Percentiles rank a stretch among this genome's conserved stretches.
These are phyloP conservation scores for Aspergillus costaricaensis DNA, from an alignment of 2,329 filamentous ascomycete genomes.

Conservation along the genomic window DNA sequence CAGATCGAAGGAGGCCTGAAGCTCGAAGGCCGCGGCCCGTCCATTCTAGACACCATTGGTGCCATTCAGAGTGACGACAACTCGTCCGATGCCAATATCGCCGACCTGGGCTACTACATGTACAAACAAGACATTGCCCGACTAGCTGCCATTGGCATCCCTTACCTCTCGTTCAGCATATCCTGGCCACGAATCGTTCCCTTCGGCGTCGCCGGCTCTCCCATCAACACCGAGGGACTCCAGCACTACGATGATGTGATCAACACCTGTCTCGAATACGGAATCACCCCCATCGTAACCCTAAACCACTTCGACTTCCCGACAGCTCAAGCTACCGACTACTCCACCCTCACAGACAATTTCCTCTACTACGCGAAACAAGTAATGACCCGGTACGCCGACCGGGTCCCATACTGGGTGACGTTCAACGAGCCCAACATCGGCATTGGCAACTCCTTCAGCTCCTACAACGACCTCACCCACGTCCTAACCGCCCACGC, in stretches of 20 bases:
- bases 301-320: slow-evolving; percentile 39
- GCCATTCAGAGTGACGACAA: slow-evolving; percentile 23
- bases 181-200: slow-evolving; percentile 54
- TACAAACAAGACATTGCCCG: slow-evolving; percentile 52
- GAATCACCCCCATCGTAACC: slow-evolving; percentile 49
- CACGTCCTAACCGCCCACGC: slow-evolving; percentile 51
- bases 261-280: slow-evolving; percentile 44
- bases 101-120: slow-evolving; percentile 53
- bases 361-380: slow-evolving; percentile 44
- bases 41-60: slow-evolving; percentile 41
- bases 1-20: slow-evolving; percentile 50
- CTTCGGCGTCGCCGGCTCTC: slow-evolving; percentile 46
- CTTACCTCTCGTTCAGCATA: slow-evolving; percentile 49
- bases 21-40: slow-evolving; percentile 43
- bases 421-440: slow-evolving; percentile 46
- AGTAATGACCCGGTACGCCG: slow-evolving; percentile 41
- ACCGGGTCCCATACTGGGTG: slow-evolving; percentile 45
- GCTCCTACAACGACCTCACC: slow-evolving; percentile 53
- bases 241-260: slow-evolving; percentile 54
- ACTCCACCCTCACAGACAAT: slow-evolving; percentile 43
- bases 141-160: slow-evolving; percentile 41
- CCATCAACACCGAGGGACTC: slow-evolving; percentile 50
- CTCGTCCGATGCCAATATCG: slow-evolving; percentile 50
- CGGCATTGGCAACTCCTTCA: slow-evolving; percentile 45
- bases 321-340: slow-evolving; percentile 25